These are phyloP conservation scores for Neofusicoccum umdonicola DNA, from an alignment of 2,329 filamentous ascomycete genomes.

Conservation along the genomic window DNA sequence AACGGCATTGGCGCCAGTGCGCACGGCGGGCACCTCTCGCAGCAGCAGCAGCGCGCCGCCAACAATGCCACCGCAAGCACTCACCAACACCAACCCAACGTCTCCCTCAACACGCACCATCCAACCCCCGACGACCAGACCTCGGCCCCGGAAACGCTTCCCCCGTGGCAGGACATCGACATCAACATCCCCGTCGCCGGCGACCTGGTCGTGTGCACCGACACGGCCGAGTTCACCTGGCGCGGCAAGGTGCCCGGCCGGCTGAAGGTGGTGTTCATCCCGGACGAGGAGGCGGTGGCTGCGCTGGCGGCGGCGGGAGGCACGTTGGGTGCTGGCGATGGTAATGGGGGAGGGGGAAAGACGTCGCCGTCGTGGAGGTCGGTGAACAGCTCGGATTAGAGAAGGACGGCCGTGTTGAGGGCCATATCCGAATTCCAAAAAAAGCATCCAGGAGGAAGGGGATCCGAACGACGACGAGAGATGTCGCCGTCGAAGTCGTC, in stretches of 20 bases:
- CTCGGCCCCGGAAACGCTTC: background rate
- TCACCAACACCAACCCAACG: background rate
- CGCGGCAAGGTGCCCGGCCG: slow-evolving; percentile 2
- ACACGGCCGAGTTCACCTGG: slow-evolving; percentile 12
- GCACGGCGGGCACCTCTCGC: background rate
- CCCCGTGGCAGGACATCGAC: slow-evolving; percentile 13
- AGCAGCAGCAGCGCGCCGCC: background rate
- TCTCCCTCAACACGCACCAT: background rate
- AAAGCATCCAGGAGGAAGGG: no score
- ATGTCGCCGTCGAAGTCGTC: no score
- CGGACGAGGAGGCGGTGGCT: background rate
- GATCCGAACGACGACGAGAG: no score
- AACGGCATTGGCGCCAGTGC: background rate
- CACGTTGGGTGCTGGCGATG: background rate
- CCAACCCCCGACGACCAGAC: background rate
- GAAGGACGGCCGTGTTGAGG: background rate
- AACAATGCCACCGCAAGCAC: background rate
- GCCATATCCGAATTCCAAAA: no score
- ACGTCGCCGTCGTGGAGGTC: slow-evolving; percentile 4
- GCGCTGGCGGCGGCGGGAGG: background rate
- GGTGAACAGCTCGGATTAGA: slow-evolving; percentile 6
- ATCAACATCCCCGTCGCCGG: slow-evolving; percentile 9
- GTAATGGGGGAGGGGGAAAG: background rate
- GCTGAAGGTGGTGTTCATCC: slow-evolving; percentile 10
- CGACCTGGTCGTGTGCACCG: slow-evolving; percentile 12